phyloP scores from a whole-genome alignment of 192 early-diverging fungal species.

The Coemansia sp. region DNA sequence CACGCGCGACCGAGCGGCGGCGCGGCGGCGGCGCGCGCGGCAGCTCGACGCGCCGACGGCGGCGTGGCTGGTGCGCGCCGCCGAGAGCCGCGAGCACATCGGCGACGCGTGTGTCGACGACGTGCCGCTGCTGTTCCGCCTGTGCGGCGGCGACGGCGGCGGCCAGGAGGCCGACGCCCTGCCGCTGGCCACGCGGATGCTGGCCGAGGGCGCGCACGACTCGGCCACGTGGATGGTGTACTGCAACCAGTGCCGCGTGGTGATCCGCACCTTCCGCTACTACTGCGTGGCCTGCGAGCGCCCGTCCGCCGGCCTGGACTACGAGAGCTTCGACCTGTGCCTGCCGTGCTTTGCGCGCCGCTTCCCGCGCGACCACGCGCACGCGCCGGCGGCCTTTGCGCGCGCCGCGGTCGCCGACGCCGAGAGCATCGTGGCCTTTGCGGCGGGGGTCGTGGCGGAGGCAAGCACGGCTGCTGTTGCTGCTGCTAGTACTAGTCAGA shows the following conservation, averaged over 20 bases:
- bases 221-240: conserved; percentile 65
- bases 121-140: conserved; percentile 37
- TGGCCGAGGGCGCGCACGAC: conserved; percentile 38
- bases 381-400: conserved; percentile 82
- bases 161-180: conserved; percentile 17
- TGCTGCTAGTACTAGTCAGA: too few relatives aligned
- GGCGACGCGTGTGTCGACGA: conserved; percentile 26
- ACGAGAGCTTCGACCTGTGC: conserved; percentile 78
- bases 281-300: conserved; percentile 86
- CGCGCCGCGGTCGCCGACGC: conserved; percentile 38
- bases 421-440: conserved; percentile 43
- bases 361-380: conserved; percentile 73
- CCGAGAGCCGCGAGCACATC: conserved; percentile 55
- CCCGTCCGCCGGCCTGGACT: conserved; percentile 64
- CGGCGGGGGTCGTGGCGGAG: conserved; percentile 17
- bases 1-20: conserved; percentile 32
- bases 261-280: conserved; percentile 80
- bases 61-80: conserved; percentile 39
- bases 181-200: conserved; percentile 34
- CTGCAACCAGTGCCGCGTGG: conserved; percentile 80
- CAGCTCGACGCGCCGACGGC: conserved; percentile 9
- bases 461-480: too few relatives aligned
- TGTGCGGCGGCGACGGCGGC: conserved; percentile 11
- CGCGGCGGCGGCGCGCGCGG: conserved; percentile 11
- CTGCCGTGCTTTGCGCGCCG: conserved; percentile 69